phyloP scores from a whole-genome alignment of 768 basidiomycete genomes.

The Hydnomerulius pinastri region DNA sequence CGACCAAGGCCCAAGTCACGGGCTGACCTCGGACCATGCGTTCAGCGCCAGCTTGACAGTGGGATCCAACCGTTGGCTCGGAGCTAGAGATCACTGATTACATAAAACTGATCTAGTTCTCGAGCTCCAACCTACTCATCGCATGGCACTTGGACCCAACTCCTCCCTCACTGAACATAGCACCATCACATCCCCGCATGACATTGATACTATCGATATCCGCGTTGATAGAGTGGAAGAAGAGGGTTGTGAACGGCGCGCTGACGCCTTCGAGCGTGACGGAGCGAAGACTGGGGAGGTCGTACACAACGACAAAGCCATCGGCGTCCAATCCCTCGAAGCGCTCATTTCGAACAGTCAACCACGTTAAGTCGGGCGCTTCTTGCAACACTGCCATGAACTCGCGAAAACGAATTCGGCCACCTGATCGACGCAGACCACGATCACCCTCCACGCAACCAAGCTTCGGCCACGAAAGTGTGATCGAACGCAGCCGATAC shows the following conservation, averaged over 20 bases:
- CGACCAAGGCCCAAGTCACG: no score
- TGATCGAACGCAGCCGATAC: not conserved
- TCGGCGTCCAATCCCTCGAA: not conserved
- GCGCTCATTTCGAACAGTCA: constrained; percentile 1
- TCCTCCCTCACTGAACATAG: not conserved
- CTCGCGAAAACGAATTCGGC: not conserved
- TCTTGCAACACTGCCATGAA: constrained; percentile 1
- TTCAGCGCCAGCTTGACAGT: no score
- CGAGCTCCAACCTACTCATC: not conserved
- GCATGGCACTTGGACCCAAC: not conserved
- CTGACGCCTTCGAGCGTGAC: not conserved
- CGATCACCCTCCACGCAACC: not conserved
- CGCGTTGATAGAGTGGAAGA: not conserved
- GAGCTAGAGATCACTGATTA: no score
- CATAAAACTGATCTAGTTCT: no score
- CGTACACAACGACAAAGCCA: not conserved
- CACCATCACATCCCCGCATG: constrained; percentile 33
- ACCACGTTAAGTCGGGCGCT: not conserved
- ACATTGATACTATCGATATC: not conserved
- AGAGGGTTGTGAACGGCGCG: not conserved
- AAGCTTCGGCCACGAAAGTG: constrained; percentile 2
- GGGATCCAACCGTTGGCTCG: no score
- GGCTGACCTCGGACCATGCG: no score
- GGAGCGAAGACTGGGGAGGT: not conserved
- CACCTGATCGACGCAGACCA: not conserved